Evolutionary conservation across 495 filamentous ascomycete genomes (phyloP).

Genomic region (Friedmanniomyces simplex): DNA sequence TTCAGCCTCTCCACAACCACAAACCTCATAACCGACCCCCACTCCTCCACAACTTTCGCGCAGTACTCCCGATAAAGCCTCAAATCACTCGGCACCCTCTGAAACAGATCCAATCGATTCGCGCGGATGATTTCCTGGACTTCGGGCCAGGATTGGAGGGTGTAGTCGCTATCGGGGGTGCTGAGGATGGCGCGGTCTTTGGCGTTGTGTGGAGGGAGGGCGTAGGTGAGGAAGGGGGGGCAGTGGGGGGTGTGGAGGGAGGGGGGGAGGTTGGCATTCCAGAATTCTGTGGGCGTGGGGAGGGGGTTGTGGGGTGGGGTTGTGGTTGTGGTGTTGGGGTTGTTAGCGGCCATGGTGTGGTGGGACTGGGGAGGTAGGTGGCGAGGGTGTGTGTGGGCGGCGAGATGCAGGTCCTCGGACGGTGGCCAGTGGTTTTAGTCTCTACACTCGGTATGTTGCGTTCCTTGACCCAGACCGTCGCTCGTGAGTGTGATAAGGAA

Average conservation of each 20-base stretch:
- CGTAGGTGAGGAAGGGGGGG: conserved; percentile 53
- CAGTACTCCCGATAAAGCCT: conserved; percentile 60
- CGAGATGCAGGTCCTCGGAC: no score
- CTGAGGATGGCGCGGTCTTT: conserved; percentile 54
- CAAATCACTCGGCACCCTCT: conserved; percentile 61
- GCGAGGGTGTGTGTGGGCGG: no score
- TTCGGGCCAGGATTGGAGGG: conserved; percentile 48
- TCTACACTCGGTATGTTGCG: no score
- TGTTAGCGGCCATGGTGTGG: neutral
- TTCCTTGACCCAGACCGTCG: no score
- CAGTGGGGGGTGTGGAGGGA: conserved; percentile 51
- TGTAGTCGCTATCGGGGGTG: conserved; percentile 53
- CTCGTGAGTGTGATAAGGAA: no score
- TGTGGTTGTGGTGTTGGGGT: neutral
- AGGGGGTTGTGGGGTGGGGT: neutral
- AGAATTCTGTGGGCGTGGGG: conserved; percentile 41
- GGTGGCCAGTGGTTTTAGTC: no score
- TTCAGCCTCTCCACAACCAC: conserved; percentile 53
- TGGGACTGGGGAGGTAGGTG: neutral
- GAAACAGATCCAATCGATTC: conserved; percentile 65
- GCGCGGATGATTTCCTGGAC: conserved; percentile 51
- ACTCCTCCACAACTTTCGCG: conserved; percentile 47
- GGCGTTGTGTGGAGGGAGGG: conserved; percentile 34
- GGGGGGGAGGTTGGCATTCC: conserved; percentile 66
- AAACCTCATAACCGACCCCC: conserved; percentile 67